Base-by-base conservation (phyloP, 148 eudicot species). In the Rheum nobile region DNA sequence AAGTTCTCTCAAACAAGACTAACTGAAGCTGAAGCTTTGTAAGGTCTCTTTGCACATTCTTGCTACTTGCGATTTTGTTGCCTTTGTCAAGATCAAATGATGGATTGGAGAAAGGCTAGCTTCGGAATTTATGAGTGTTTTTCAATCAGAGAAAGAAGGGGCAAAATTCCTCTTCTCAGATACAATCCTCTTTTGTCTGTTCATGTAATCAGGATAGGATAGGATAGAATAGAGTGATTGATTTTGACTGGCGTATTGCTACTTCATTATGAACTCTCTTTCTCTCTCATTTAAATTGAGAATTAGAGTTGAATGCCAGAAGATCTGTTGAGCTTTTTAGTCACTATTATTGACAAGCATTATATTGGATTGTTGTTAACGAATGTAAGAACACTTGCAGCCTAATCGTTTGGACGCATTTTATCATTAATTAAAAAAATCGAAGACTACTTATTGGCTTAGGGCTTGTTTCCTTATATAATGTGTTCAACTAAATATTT, bases 1-100 rank as follows among this genome's bases (percentile, higher is more conserved):
- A 34, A 14, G 32, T 6, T 65, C 70, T 65, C 70, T 65, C 41
- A 65, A 65, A 34, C 70, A 65, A 31, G 70, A 65, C 10, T 63
- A 63, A 39, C 21, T 61, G 67, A 28, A 61, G 32, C 32, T 8
- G 14, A 26, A 55, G 37, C 37, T 59, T 59, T 26, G 14, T 59
- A 11, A 59, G 67, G 67, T 59, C 67, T 59, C 34, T 28, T 59
- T 59, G 67, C 67, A 59, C 16, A 9, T 59, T 29, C 34, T 48
- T 48, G 55, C 55, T 8, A 59, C 14, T 59, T 28, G 39, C 10
- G 8, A 65, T 31, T 65, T 16, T 65, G 70, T 65, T 26, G 67
- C 67, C 34, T 11, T 32, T 6, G 38, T 6, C 22, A 16, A 31
- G 1, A 8, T 65, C 10, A 0, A 17, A 31, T 9, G 39, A 34